phyloP scores from a whole-genome alignment of 768 basidiomycete species.

The Lactarius evosmus region DNA sequence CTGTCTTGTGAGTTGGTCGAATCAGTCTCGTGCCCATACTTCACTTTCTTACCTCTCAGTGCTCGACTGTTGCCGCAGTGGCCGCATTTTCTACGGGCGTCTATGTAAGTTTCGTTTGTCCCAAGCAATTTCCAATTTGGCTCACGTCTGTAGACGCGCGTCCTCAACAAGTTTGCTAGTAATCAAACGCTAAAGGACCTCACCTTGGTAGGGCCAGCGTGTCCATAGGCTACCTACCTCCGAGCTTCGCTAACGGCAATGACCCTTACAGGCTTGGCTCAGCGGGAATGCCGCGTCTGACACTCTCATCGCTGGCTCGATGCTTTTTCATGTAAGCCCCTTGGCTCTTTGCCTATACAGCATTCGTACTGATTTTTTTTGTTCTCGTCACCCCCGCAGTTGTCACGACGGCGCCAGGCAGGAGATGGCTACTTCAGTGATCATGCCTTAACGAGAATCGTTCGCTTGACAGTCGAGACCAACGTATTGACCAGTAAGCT shows the following conservation, averaged over 20 bases:
- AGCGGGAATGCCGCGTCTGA: neutral
- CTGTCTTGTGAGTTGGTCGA: neutral
- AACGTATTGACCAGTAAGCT: conserved; percentile 12
- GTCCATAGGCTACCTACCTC: neutral
- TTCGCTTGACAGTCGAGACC: conserved; percentile 16
- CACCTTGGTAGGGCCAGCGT: neutral
- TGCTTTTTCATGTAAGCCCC: conserved; percentile 13
- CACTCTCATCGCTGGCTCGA: neutral
- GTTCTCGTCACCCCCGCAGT: neutral
- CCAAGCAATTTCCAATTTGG: neutral
- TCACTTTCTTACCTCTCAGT: neutral
- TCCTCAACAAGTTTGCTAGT: neutral
- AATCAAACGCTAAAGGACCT: neutral
- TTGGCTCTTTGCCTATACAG: too few relatives aligned
- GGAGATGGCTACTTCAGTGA: neutral
- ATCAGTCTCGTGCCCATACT: neutral
- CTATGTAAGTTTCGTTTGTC: neutral
- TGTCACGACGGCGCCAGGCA: neutral
- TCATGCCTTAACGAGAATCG: neutral
- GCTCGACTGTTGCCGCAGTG: neutral
- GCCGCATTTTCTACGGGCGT: neutral
- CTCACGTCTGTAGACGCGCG: conserved; percentile 1
- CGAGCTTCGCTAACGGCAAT: neutral
- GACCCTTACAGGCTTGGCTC: neutral
- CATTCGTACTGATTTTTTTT: neutral